Percentiles rank a stretch among this genome's conserved stretches.
phyloP scores from a whole-genome alignment of 2,329 filamentous ascomycete species.

The Aspergillus sp. region DNA sequence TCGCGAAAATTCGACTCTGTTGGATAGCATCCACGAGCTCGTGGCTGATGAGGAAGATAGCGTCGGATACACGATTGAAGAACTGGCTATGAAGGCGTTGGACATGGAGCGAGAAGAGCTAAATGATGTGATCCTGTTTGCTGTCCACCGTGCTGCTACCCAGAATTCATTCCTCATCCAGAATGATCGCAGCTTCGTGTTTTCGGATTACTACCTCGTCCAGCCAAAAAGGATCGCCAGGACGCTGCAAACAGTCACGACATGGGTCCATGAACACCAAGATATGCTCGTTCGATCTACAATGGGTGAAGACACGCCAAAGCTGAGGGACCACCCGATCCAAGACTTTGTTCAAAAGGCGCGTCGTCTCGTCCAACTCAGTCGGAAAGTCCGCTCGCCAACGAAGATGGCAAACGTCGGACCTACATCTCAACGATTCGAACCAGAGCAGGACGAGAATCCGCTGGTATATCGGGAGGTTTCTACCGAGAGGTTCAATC shows the following conservation, averaged over 20 bases:
- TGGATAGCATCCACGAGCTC: conserved; percentile 34
- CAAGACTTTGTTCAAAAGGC: conserved; percentile 40
- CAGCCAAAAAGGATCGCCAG: conserved; percentile 46
- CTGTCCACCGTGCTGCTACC: conserved; percentile 28
- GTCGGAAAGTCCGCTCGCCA: conserved; percentile 36
- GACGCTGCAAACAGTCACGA: conserved; percentile 44
- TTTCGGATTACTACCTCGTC: conserved; percentile 40
- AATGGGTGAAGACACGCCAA: conserved; percentile 19
- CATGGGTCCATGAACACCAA: conserved; percentile 51
- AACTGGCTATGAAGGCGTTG: conserved; percentile 32
- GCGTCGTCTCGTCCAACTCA: conserved; percentile 34
- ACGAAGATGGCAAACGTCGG: conserved; percentile 38
- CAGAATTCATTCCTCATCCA: conserved; percentile 29
- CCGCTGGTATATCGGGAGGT: conserved; percentile 25
- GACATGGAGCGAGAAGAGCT: conserved; percentile 23
- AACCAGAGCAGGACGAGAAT: conserved; percentile 20
- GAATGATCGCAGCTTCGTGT: conserved; percentile 26
- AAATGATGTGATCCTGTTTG: conserved; percentile 26
- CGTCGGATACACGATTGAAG: conserved; percentile 27
- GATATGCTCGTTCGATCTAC: conserved; percentile 23
- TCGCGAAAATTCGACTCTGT: conserved; percentile 21
- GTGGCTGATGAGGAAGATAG: conserved; percentile 33
- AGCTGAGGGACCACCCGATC: conserved; percentile 31
- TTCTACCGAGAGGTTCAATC: conserved; percentile 38
- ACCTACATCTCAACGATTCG: conserved; percentile 29